Base-by-base conservation (phyloP, 2,329 filamentous ascomycete genomes). In the Plenodomus biglobosus region DNA sequence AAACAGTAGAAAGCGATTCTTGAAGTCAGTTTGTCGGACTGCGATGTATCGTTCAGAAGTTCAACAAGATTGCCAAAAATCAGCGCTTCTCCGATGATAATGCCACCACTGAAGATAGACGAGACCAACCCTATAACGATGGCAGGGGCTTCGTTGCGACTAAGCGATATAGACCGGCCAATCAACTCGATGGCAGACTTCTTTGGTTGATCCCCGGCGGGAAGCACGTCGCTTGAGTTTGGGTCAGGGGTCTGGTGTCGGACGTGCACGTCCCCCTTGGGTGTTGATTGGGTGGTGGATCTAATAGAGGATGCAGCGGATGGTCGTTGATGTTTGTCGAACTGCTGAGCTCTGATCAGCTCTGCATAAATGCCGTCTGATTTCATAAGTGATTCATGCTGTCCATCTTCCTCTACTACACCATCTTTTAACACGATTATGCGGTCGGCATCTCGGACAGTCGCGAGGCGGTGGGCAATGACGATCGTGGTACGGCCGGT, bases 21-120 rank as follows among this genome's bases (percentile, higher is more conserved):
- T 44, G 56, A 67, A 50, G 59, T 52, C 8, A 64, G 21, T 21
- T 62, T 47, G 19, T 48, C 44, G 20, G 50, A 43, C 19, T 50
- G 42, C 8, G 53, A 56, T 15, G 59, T 59, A n/a, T 59, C 57
- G 36, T 68, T 68, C 35, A 67, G 54, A 2, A 66, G 50, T 40
- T 69, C 58, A n/a, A 69, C 63, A 3, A 65, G 51, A 17, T 61
- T 65, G 13, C 65, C 63, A 18, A 68, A 70, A 5, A 68, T 55
- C 15, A 67, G 53, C 2, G 58, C 82, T 52, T 85, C 78, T 15
- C 84, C 84, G 20, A 87, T 79, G 34, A 86, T 75, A 27, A 80
- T 70, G 3, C 69, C 73, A 18, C 76, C 79, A 16, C 75, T 78
- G 27, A 76, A 53, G 13, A 77, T 66, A 0, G 77, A 78, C 6